Evolutionary conservation across 2,329 filamentous ascomycete species (phyloP), one percentile per base, ranked within the genome.

Genomic region (Aspergillus udagawae): DNA sequence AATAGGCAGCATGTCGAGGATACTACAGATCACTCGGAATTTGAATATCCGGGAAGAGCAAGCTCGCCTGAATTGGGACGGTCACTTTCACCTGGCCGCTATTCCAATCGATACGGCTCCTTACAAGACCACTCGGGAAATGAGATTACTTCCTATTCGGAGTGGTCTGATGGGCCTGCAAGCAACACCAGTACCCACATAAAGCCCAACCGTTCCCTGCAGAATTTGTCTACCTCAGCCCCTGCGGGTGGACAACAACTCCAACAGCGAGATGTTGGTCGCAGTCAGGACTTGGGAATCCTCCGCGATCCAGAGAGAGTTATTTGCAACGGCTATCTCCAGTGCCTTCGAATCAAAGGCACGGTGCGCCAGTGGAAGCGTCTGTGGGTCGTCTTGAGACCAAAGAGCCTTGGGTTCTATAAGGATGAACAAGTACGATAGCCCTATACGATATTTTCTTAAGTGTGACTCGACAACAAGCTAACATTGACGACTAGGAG

Each of bases 291-390:
- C 29, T 56, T 75, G 28, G 77, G 75, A 44, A 80, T 53, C 73
- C 64, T 80, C 44, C 82, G 88, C 54, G 91, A 94, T 61, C 86
- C 88, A 0, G 92, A 96, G 71, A 88, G 92, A 27, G 88, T 97
- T n/a, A 84, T 97, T 48, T 96, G 90, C 83, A 92, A 97, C 70
- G 92, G 93, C 52, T 92, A 91, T 82, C 84, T 97, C 32, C 89
- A 90, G 73, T 86, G 91, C 60, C 83, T 97, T 56, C 91, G 90
- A 66, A 90, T 87, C 60, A 92, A 91, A 67, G 73, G 74, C 49
- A 91, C 92, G 8, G 85, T 99, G 54, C 86, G 89, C 49, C 90
- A 96, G 68, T 99, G 94, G 94, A 97, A 96, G 79, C 88, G 91
- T 66, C 83, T 92, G 58, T 97, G 94, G 94, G 89, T 89, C 12